Evolutionary conservation across 495 filamentous ascomycete species (phyloP), one percentile per base, ranked within the genome.

Genomic region (Penicillium crystallinum): DNA sequence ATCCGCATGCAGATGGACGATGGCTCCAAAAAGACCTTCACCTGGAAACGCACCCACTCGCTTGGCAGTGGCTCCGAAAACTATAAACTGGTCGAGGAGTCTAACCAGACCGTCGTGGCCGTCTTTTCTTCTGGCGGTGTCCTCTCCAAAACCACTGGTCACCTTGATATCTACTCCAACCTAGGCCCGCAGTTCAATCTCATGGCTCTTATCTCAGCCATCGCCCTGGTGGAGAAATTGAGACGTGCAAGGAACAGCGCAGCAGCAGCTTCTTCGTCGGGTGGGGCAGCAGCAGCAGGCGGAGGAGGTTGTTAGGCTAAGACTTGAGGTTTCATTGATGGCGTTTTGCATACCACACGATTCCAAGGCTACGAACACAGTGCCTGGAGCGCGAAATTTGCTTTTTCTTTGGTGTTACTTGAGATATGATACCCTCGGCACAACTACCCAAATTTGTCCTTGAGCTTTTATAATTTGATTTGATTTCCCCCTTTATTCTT

Each of bases 31-130:
- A 46, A 53, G 18, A 53, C 52, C 6, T 72, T 70, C 33, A 44
- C 65, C 14, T 74, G 71, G 71, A 68, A 69, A 45, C 34, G 53
- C 25, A 75, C 68, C 8, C 62, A 61, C 23, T 44, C 51, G n/a
- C 57, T 67, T 12, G 65, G 61, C 4, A 45, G 48, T 6, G 58
- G 54, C 17, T 29, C 21, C 8, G 58, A 55, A 21, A 65, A 62
- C 19, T 56, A 58, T 41, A 72, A 74, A 41, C 49, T 72, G 11
- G 58, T 68, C 17, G 57, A 71, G 18, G 66, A 69, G 33, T 39
- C 53, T 5, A 68, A 30, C 1, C 54, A 53, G 12, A 40, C 52
- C 12, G 38, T 70, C 10, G 45, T 71, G 4, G 70, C 69, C 0
- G 56, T 71, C 9, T 72, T 69, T 23, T 63, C 48, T 6, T 49